Evolutionary conservation across 148 eudicot species (phyloP).

Genomic region (Chenopodium berlandieri): DNA sequence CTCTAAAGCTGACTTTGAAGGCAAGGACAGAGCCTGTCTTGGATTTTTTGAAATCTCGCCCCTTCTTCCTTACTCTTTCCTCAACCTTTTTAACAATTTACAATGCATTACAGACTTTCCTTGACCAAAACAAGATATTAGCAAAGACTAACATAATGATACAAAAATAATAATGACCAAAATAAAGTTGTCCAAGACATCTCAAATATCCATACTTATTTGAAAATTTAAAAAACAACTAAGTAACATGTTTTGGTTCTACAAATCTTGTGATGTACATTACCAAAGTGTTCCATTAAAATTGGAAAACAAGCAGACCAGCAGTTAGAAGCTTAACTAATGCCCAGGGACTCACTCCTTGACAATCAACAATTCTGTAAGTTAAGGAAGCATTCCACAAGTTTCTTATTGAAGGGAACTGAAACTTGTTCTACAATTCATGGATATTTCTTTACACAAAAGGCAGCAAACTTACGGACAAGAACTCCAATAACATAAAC

Average conservation of each 20-base stretch:
- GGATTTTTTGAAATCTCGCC: conserved; percentile 64
- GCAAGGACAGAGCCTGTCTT: conserved; percentile 88
- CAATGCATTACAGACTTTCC: conserved; percentile 21
- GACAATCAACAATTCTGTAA: not conserved
- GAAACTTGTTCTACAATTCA: not conserved
- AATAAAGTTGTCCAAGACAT: not conserved
- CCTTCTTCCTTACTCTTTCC: conserved; percentile 85
- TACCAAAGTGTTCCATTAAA: not conserved
- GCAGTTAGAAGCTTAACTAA: not conserved
- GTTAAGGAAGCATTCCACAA: not conserved
- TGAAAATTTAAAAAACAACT: not conserved
- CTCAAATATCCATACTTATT: not conserved
- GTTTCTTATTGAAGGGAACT: not conserved
- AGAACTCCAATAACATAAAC: not conserved
- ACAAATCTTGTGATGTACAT: not conserved
- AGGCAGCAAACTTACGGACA: not conserved
- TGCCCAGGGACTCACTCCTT: not conserved
- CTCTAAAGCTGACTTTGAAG: conserved; percentile 95
- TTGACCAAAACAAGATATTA: conserved; percentile 13
- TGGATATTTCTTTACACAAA: no score
- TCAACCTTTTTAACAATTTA: conserved; percentile 52
- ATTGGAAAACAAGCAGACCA: no score
- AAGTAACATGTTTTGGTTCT: not conserved
- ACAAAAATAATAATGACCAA: not conserved
- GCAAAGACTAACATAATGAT: not conserved